Evolutionary conservation across 1,284 basidiomycete genomes (phyloP).

Genomic region (Meripilus lineatus): DNA sequence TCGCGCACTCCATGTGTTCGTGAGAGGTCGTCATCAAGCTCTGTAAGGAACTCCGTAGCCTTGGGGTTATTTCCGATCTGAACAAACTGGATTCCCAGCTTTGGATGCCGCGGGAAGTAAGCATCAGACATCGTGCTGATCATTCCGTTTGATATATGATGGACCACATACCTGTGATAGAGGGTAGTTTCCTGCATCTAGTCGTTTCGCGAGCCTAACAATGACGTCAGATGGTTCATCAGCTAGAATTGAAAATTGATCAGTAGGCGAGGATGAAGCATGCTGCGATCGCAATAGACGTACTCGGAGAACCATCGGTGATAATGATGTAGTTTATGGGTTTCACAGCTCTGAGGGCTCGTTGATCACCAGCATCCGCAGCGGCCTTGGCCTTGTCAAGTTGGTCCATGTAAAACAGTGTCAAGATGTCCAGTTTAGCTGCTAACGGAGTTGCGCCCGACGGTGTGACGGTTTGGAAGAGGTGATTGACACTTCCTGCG

Average conservation of each 20-base stretch:
- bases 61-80: constrained; percentile 45
- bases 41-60: constrained; percentile 41
- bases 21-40: constrained; percentile 32
- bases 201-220: constrained; percentile 39
- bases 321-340: constrained; percentile 58
- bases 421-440: neutral
- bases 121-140: neutral
- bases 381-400: neutral
- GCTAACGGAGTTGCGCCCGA: neutral
- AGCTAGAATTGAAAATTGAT: constrained; percentile 26
- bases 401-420: neutral
- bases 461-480: neutral
- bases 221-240: constrained; percentile 49
- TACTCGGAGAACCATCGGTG: constrained; percentile 58
- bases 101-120: too few relatives aligned
- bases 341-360: constrained; percentile 32
- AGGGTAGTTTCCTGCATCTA: constrained; percentile 44
- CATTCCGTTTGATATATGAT: neutral
- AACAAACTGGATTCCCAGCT: constrained; percentile 59
- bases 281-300: constrained; percentile 16
- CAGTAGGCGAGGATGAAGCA: neutral
- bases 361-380: neutral
- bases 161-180: constrained; percentile 42
- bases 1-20: constrained; percentile 31
- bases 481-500: neutral